These are phyloP conservation scores for Colletotrichum tropicale DNA, from an alignment of 2,329 filamentous ascomycete genomes.

Conservation along the genomic window DNA sequence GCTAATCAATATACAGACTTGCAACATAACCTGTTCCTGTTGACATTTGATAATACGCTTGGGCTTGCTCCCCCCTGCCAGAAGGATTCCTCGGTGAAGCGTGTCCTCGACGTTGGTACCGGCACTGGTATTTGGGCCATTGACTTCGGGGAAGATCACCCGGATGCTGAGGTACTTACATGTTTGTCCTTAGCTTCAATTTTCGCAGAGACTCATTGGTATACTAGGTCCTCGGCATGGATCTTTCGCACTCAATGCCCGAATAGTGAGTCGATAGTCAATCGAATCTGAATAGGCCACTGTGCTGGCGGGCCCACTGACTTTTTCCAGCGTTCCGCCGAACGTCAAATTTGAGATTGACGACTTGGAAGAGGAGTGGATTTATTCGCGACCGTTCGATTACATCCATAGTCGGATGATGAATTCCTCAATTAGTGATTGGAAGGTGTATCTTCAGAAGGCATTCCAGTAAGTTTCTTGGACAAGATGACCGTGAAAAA, in stretches of 20 bases:
- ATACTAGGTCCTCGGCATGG: constrained; percentile 37
- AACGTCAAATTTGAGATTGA: constrained; percentile 44
- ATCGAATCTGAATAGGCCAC: constrained; percentile 14
- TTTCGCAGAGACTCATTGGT: background rate
- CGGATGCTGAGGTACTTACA: constrained; percentile 28
- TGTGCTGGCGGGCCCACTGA: constrained; percentile 26
- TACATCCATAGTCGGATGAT: constrained; percentile 63
- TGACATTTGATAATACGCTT: constrained; percentile 38
- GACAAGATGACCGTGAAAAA: background rate
- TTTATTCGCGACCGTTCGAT: constrained; percentile 52
- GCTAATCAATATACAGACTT: constrained; percentile 36
- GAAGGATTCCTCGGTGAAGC: background rate
- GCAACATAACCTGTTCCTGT: constrained; percentile 57
- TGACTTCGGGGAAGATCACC: constrained; percentile 43
- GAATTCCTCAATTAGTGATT: constrained; percentile 58
- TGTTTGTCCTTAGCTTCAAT: too few species aligned
- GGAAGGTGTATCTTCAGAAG: constrained; percentile 39
- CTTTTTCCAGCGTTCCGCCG: constrained; percentile 35
- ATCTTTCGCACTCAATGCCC: constrained; percentile 45
- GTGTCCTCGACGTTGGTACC: constrained; percentile 29
- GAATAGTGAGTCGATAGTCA: constrained; percentile 27
- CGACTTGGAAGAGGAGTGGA: constrained; percentile 31
- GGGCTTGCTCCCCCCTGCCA: constrained; percentile 4
- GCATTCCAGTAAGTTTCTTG: background rate
- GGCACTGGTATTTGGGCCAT: constrained; percentile 35